Evolutionary conservation across 1,284 basidiomycete species (phyloP).

Genomic region (Tremellales sp.): DNA sequence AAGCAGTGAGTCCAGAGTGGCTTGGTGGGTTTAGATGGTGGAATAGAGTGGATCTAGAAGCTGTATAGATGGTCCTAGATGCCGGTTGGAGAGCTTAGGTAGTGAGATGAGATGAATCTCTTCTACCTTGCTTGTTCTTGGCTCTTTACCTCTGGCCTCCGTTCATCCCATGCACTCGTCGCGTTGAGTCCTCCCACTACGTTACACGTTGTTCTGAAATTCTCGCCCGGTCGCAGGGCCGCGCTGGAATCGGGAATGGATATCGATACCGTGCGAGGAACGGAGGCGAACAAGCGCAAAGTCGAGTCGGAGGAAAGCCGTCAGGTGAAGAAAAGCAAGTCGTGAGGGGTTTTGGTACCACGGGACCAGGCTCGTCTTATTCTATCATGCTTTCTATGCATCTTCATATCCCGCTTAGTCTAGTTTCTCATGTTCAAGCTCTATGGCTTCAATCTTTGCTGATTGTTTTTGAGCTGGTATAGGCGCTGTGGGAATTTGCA

Average conservation of each 20-base stretch:
- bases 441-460: constrained; percentile 32
- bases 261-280: background rate
- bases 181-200: background rate
- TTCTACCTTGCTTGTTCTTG: too few species aligned
- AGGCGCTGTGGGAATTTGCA: constrained; percentile 9
- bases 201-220: background rate
- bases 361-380: background rate
- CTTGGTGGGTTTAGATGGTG: background rate
- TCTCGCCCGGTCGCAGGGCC: constrained; percentile 7
- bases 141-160: background rate
- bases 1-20: constrained; percentile 40
- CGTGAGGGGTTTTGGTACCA: background rate
- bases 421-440: constrained; percentile 32
- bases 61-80: background rate
- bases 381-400: background rate
- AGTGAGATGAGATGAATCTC: too few species aligned
- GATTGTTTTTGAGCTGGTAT: constrained; percentile 9
- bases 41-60: background rate
- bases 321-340: background rate
- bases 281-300: constrained; percentile 6
- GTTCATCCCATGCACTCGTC: background rate
- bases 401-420: constrained; percentile 18
- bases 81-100: background rate
- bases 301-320: background rate
- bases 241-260: constrained; percentile 3